Conservation (phyloP, 2,329 filamentous ascomycete species). For the Aspergillus texensis region DNA sequence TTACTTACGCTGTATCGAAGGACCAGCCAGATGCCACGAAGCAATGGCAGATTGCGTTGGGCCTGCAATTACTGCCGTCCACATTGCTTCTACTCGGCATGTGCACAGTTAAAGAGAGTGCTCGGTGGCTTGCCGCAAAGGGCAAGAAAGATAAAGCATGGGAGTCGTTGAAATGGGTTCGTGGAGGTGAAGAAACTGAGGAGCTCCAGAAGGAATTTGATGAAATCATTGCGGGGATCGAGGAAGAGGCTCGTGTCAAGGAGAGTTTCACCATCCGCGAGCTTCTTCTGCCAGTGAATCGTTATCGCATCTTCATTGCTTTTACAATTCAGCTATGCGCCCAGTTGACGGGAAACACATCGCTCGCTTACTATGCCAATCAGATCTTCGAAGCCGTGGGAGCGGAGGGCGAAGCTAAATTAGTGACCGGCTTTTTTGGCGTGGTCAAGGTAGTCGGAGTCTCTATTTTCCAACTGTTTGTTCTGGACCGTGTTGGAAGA, state of each 20-base stretch:
- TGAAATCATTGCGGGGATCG: conserved; percentile 48
- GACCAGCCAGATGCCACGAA: conserved; percentile 41
- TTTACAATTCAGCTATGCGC: conserved; percentile 54
- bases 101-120: conserved; percentile 53
- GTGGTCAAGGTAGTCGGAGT: conserved; percentile 56
- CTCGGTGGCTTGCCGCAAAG: conserved; percentile 51
- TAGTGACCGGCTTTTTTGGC: conserved; percentile 58
- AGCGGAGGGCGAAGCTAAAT: conserved; percentile 49
- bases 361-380: conserved; percentile 55
- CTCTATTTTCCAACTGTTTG: conserved; percentile 50
- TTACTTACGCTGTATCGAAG: conserved; percentile 52
- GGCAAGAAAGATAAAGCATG: conserved; percentile 51
- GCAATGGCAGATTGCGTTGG: conserved; percentile 56
- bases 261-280: conserved; percentile 53
- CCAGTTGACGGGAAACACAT: conserved; percentile 56
- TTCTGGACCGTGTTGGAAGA: conserved; percentile 55
- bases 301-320: conserved; percentile 52
- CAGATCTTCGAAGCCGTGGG: conserved; percentile 57
- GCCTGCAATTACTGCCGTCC: conserved; percentile 52
- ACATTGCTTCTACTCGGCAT: conserved; percentile 53
- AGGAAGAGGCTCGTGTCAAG: conserved; percentile 50
- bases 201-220: conserved; percentile 39
- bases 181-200: conserved; percentile 48
- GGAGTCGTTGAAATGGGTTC: conserved; percentile 55
- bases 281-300: conserved; percentile 50